These are phyloP conservation scores for Casuarina glauca DNA, from an alignment of 306 rosid species.

Conservation along the genomic window DNA sequence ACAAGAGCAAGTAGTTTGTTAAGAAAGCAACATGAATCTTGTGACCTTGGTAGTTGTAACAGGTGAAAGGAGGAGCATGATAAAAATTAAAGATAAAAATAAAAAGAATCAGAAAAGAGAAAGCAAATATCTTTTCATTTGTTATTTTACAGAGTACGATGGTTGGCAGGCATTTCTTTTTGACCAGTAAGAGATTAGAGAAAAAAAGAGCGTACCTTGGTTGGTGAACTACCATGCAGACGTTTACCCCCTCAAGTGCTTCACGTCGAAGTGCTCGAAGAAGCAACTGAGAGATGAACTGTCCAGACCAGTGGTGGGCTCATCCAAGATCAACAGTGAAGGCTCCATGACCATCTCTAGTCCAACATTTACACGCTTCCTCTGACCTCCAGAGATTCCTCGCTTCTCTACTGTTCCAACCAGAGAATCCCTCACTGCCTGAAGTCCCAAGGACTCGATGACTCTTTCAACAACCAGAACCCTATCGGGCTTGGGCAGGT, in stretches of 20 bases:
- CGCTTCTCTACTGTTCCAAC: conserved; percentile 96
- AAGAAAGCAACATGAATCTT: neutral
- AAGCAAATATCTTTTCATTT: neutral
- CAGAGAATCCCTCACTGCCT: conserved; percentile 70
- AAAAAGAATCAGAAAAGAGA: neutral
- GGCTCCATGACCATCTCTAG: conserved; percentile 99
- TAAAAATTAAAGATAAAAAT: neutral
- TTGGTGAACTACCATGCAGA: conserved; percentile 99
- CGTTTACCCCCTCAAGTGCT: conserved; percentile 96
- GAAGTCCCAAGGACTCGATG: conserved; percentile 91
- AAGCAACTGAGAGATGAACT: conserved; percentile 92
- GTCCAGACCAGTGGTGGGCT: conserved; percentile 97
- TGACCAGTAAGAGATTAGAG: conserved; percentile 7
- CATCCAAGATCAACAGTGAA: conserved; percentile 90
- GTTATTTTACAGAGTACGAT: neutral
- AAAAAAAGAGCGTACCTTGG: conserved; percentile 59
- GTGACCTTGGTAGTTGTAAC: neutral
- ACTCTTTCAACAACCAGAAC: conserved; percentile 89
- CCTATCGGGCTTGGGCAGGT: conserved; percentile 69
- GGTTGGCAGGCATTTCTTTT: neutral
- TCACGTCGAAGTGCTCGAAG: conserved; percentile 92
- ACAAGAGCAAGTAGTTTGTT: neutral
- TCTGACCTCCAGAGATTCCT: conserved; percentile 96
- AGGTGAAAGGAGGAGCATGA: neutral
- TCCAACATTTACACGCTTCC: conserved; percentile 97